Conservation (phyloP, 441 rosid species). For the Iberis amara region DNA sequence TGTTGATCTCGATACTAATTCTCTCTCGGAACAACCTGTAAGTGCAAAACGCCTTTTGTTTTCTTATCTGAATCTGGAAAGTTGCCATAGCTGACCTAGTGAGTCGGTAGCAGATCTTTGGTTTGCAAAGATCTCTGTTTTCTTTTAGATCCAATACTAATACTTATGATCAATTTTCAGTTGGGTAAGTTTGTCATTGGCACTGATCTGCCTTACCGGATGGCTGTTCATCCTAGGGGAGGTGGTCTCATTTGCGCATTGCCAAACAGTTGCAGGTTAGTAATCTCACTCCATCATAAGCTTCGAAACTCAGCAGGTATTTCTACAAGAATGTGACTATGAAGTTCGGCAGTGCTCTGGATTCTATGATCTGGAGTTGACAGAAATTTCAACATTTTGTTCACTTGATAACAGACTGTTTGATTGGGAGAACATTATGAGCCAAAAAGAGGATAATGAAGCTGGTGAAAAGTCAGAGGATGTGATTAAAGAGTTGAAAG, state of each 20-base stretch:
- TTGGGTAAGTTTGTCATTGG: slow-evolving; percentile 43
- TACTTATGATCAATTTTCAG: slow-evolving; percentile 29
- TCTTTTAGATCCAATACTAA: not conserved
- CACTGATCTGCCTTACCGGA: slow-evolving; percentile 73
- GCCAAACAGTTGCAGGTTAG: slow-evolving; percentile 63
- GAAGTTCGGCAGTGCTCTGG: not conserved
- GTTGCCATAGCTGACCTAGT: not conserved
- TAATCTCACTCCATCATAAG: not conserved
- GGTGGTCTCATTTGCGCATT: slow-evolving; percentile 70
- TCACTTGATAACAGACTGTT: slow-evolving; percentile 44
- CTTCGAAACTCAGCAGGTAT: too few relatives aligned
- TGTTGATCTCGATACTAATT: slow-evolving; percentile 47
- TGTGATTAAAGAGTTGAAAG: slow-evolving; percentile 40
- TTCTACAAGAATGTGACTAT: not conserved
- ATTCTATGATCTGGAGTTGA: slow-evolving; percentile 2
- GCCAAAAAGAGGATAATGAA: slow-evolving; percentile 35
- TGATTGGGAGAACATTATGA: slow-evolving; percentile 56
- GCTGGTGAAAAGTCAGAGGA: slow-evolving; percentile 49
- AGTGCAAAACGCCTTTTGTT: slow-evolving; percentile 10
- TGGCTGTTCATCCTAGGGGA: slow-evolving; percentile 69
- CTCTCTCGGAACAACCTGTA: slow-evolving; percentile 72
- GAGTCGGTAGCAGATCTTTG: not conserved
- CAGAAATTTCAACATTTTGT: not conserved
- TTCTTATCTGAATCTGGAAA: not conserved
- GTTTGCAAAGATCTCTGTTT: too few relatives aligned